phyloP scores from a whole-genome alignment of 495 filamentous ascomycete genomes.

The Podospora appendiculata region DNA sequence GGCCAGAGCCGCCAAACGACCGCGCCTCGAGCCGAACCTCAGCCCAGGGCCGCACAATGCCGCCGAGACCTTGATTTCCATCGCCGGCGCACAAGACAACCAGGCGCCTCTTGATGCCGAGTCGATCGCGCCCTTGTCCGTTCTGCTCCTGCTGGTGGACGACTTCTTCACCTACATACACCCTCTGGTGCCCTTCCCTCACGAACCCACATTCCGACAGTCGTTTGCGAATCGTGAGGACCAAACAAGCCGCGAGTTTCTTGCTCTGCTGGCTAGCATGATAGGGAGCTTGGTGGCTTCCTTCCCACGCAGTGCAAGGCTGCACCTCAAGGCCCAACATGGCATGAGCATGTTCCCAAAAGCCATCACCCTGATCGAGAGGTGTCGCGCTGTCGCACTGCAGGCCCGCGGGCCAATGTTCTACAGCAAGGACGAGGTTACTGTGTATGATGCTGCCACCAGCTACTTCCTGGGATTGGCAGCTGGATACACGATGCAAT shows the following conservation, averaged over 20 bases:
- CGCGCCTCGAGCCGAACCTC: constrained; percentile 41
- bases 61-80: constrained; percentile 40
- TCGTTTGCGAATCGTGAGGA: constrained; percentile 67
- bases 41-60: constrained; percentile 34
- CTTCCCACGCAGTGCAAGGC: constrained; percentile 68
- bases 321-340: constrained; percentile 58
- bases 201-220: constrained; percentile 75
- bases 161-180: constrained; percentile 91
- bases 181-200: constrained; percentile 76
- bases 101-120: constrained; percentile 50
- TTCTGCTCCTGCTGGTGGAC: constrained; percentile 63
- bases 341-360: constrained; percentile 54
- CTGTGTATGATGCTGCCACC: constrained; percentile 73
- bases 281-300: constrained; percentile 68
- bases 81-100: constrained; percentile 17
- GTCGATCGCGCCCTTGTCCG: constrained; percentile 61
- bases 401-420: constrained; percentile 65
- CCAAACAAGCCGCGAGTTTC: constrained; percentile 55
- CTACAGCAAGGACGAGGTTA: constrained; percentile 54
- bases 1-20: constrained; percentile 53
- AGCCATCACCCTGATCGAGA: constrained; percentile 61
- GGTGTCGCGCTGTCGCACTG: constrained; percentile 64
- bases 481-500: constrained; percentile 61
- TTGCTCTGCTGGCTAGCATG: constrained; percentile 77
- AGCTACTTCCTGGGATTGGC: constrained; percentile 74